These are phyloP conservation scores for Secale cereale DNA, from an alignment of 176 grass and related monocot genomes.

Conservation along the genomic window DNA sequence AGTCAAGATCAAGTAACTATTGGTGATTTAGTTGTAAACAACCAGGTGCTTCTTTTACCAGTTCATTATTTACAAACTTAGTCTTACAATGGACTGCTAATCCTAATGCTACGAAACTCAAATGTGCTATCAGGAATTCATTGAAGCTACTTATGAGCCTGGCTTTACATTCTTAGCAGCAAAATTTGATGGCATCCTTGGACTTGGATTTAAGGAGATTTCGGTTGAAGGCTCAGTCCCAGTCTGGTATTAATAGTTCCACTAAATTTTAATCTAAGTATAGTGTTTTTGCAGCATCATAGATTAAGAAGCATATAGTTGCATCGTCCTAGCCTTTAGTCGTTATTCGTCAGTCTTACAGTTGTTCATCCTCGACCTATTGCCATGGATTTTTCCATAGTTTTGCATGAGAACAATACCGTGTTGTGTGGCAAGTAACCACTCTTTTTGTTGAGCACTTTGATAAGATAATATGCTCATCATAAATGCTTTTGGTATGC, in stretches of 20 bases:
- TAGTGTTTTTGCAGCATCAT: background rate
- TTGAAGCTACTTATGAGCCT: slow-evolving; percentile 85
- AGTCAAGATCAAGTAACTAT: slow-evolving; percentile 74
- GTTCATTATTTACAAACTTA: background rate
- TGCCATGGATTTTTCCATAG: background rate
- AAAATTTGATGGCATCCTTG: slow-evolving; percentile 96
- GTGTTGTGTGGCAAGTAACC: background rate
- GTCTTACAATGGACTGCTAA: background rate
- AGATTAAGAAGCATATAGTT: background rate
- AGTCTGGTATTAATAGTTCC: slow-evolving; percentile 56
- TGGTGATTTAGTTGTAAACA: slow-evolving; percentile 60
- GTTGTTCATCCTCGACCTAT: background rate
- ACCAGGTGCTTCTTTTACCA: slow-evolving; percentile 54
- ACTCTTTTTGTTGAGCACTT: background rate
- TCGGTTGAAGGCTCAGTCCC: slow-evolving; percentile 71
- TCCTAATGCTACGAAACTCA: slow-evolving; percentile 21
- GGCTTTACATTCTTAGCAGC: slow-evolving; percentile 60
- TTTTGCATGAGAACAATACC: background rate
- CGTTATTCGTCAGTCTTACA: background rate
- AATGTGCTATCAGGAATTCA: slow-evolving; percentile 73
- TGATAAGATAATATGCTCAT: background rate
- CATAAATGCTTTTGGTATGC: background rate
- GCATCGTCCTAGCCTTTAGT: background rate
- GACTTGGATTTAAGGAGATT: slow-evolving; percentile 92
- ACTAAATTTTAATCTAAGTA: background rate